These are phyloP conservation scores for Bacidia gigantensis DNA, from an alignment of 495 filamentous ascomycete species.

Conservation along the genomic window DNA sequence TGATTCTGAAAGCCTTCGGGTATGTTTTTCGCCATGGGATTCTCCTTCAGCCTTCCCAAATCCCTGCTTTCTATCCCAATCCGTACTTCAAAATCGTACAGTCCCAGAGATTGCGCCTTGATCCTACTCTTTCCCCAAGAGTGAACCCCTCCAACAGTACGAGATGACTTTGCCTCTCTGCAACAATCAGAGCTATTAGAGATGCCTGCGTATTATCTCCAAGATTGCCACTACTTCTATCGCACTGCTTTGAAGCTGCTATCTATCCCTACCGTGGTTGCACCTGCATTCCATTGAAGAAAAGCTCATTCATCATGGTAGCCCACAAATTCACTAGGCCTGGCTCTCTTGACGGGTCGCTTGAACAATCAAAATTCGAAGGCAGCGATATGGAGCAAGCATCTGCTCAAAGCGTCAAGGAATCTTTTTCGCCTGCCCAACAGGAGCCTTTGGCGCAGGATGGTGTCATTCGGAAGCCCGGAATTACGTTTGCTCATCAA, in stretches of 20 bases:
- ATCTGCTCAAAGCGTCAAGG: constrained; percentile 26
- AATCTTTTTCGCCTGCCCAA: constrained; percentile 29
- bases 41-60: background rate
- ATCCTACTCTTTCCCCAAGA: too few relatives aligned
- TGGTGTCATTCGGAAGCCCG: constrained; percentile 35
- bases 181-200: background rate
- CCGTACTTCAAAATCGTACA: background rate
- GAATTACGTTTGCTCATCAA: constrained; percentile 79
- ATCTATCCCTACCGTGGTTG: constrained; percentile 62
- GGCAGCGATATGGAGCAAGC: constrained; percentile 15
- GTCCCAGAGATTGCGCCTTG: background rate
- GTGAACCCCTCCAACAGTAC: too few relatives aligned
- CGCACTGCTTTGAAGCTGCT: constrained; percentile 72
- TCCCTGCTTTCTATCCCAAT: background rate
- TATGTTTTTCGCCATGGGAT: background rate
- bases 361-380: constrained; percentile 25
- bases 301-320: constrained; percentile 25
- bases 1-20: background rate
- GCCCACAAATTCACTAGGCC: constrained; percentile 37
- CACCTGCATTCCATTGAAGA: constrained; percentile 55
- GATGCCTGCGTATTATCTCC: constrained; percentile 71
- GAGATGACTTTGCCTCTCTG: background rate
- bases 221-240: constrained; percentile 90
- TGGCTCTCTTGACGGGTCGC: constrained; percentile 55
- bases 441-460: constrained; percentile 30